Evolutionary conservation across 805 yeast genomes (phyloP).

Genomic region (Ogataea polymorpha): DNA sequence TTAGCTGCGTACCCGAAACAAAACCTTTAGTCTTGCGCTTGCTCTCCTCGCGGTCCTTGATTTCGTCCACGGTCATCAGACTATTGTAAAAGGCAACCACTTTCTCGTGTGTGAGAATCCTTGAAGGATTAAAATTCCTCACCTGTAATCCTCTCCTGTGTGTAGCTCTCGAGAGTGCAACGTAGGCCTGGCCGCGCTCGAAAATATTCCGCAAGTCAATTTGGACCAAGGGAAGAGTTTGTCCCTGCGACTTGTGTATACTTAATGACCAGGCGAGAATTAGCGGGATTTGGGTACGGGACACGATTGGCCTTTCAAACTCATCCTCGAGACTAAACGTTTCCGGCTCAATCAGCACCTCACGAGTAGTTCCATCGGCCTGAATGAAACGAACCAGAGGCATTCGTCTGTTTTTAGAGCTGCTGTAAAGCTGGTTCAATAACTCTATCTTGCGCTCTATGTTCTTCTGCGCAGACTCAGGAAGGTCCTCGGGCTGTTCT

Average conservation of each 20-base stretch:
- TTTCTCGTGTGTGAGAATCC: constrained; percentile 65
- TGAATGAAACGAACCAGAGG: constrained; percentile 79
- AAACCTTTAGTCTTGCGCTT: background rate
- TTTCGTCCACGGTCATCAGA: constrained; percentile 38
- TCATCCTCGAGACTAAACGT: constrained; percentile 79
- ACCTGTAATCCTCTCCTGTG: constrained; percentile 82
- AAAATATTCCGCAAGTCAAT: constrained; percentile 77
- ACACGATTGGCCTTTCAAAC: constrained; percentile 59
- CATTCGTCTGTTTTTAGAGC: constrained; percentile 45
- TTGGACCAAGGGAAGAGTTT: constrained; percentile 70
- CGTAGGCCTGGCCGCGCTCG: constrained; percentile 95
- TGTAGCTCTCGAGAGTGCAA: constrained; percentile 84
- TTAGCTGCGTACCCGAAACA: constrained; percentile 8
- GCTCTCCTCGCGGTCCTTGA: constrained; percentile 4
- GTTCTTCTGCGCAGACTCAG: constrained; percentile 28
- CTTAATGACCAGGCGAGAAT: constrained; percentile 96
- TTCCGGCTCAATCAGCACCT: constrained; percentile 79
- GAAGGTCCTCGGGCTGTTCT: constrained; percentile 5
- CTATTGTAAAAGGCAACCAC: constrained; percentile 69
- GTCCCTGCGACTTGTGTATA: constrained; percentile 95
- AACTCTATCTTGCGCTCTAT: constrained; percentile 47
- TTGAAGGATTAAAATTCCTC: constrained; percentile 59
- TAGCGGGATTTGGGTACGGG: constrained; percentile 78
- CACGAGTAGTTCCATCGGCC: constrained; percentile 68
- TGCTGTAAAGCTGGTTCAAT: constrained; percentile 39